Evolutionary conservation across 345 rosid genomes (phyloP).

Genomic region (Sonneratia caseolaris): DNA sequence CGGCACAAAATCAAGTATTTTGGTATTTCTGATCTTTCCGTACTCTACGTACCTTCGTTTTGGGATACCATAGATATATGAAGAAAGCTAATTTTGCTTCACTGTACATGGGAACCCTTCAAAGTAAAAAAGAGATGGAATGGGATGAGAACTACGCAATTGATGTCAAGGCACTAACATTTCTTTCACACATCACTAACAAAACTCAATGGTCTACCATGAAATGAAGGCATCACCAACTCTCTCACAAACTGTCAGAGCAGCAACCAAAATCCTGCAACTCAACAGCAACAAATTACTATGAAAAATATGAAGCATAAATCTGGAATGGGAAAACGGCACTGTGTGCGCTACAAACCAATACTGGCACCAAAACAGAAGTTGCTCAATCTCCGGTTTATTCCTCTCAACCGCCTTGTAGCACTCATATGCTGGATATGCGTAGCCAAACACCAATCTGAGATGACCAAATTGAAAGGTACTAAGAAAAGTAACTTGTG

Average conservation of each 20-base stretch:
- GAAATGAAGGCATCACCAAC: slow-evolving; percentile 53
- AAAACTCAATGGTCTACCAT: slow-evolving; percentile 29
- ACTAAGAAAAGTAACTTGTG: background rate
- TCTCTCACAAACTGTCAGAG: slow-evolving; percentile 52
- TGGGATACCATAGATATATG: slow-evolving; percentile 61
- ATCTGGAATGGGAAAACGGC: background rate
- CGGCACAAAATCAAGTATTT: background rate
- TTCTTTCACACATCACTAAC: background rate
- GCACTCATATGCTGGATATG: slow-evolving; percentile 61
- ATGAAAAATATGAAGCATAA: background rate
- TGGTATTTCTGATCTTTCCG: background rate
- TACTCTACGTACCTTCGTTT: slow-evolving; percentile 32
- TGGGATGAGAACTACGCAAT: slow-evolving; percentile 2
- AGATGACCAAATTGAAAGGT: background rate
- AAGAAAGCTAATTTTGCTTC: slow-evolving; percentile 61
- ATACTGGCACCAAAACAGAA: slow-evolving; percentile 62
- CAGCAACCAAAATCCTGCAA: slow-evolving; percentile 60
- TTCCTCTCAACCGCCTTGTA: slow-evolving; percentile 49
- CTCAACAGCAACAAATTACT: background rate
- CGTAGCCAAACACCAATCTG: slow-evolving; percentile 54
- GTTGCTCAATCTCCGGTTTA: slow-evolving; percentile 52
- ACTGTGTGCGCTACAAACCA: slow-evolving; percentile 22
- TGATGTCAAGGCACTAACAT: background rate
- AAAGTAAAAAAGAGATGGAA: slow-evolving; percentile 13
- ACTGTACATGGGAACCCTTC: slow-evolving; percentile 66